A percentile compares a stretch with the other conserved stretches of the same genome.
phyloP scores from a whole-genome alignment of 2,329 filamentous ascomycete genomes.

The Ploettnerulaceae sp. region DNA sequence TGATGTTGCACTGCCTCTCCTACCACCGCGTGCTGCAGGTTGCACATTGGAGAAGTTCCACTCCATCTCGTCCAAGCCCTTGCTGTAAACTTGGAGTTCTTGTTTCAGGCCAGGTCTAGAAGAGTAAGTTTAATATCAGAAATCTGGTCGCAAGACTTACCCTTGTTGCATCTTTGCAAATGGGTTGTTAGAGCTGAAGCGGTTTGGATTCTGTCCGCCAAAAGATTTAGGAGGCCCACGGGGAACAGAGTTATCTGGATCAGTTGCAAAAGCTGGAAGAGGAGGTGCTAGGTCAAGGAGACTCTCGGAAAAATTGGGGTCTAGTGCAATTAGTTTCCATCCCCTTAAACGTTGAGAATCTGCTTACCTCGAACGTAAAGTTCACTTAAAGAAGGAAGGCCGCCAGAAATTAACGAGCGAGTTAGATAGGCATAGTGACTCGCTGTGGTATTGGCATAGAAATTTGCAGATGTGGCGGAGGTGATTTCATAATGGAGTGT shows the following conservation, averaged over 20 bases:
- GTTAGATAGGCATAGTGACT: slow-evolving; percentile 84
- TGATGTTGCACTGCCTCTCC: slow-evolving; percentile 34
- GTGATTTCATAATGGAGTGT: slow-evolving; percentile 82
- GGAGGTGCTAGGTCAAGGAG: slow-evolving; percentile 66
- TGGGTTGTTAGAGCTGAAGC: slow-evolving; percentile 34
- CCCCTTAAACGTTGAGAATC: no score
- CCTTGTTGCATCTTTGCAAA: slow-evolving; percentile 25
- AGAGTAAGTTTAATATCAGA: not conserved
- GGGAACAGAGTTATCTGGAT: slow-evolving; percentile 30
- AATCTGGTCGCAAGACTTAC: not conserved
- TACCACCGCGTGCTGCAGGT: slow-evolving; percentile 38
- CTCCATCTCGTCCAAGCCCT: slow-evolving; percentile 61
- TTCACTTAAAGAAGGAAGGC: slow-evolving; percentile 66
- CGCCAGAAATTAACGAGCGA: slow-evolving; percentile 71
- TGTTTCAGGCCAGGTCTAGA: slow-evolving; percentile 44
- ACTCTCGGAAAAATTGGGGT: slow-evolving; percentile 75
- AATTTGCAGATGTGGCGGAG: slow-evolving; percentile 49
- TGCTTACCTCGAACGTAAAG: slow-evolving; percentile 66
- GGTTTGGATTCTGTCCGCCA: slow-evolving; percentile 14
- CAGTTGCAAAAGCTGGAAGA: slow-evolving; percentile 44
- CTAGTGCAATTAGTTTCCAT: slow-evolving; percentile 33
- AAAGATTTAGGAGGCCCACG: slow-evolving; percentile 19
- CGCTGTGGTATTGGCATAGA: slow-evolving; percentile 49
- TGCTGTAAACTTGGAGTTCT: slow-evolving; percentile 58
- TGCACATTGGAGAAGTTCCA: slow-evolving; percentile 62